A percentile compares a stretch with the other conserved stretches of the same genome.
These are phyloP conservation scores for Hyphopichia wangnamkhiaoensis DNA, from an alignment of 1,139 yeast species.

Conservation along the genomic window DNA sequence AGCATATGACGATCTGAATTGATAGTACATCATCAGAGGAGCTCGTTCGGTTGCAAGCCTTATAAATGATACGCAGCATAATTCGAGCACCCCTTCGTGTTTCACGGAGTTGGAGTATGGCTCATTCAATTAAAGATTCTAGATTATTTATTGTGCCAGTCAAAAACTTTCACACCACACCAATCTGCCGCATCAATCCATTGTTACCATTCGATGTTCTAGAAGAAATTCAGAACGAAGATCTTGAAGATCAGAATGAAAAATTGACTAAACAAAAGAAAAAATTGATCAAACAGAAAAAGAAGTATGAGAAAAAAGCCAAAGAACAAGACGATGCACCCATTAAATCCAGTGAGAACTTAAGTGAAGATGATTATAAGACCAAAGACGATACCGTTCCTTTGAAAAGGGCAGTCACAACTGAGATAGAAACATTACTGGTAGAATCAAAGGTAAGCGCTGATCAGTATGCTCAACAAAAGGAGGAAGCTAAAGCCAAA, in stretches of 20 bases:
- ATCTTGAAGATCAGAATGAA: constrained; percentile 28
- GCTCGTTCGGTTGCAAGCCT: not conserved
- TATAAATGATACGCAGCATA: not conserved
- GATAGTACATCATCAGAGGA: not conserved
- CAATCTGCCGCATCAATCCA: constrained; percentile 22
- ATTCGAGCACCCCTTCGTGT: not conserved
- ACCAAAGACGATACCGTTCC: constrained; percentile 20
- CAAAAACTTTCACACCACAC: constrained; percentile 1
- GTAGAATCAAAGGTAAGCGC: not conserved
- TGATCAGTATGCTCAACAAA: constrained; percentile 6
- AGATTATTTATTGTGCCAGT: too few species aligned
- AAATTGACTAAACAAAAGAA: constrained; percentile 27
- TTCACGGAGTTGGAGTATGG: too few species aligned
- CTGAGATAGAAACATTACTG: not conserved
- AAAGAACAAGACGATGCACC: constrained; percentile 6
- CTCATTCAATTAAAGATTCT: too few species aligned
- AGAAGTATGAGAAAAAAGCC: constrained; percentile 4
- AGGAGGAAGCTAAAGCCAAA: constrained; percentile 16
- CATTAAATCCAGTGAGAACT: not conserved
- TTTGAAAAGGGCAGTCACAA: constrained; percentile 2
- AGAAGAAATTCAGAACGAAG: constrained; percentile 32
- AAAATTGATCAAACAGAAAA: constrained; percentile 13
- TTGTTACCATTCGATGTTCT: constrained; percentile 33
- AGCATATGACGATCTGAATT: too few species aligned
- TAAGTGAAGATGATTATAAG: constrained; percentile 7